A percentile compares a stretch with the other conserved stretches of the same genome.
Conservation (phyloP, 345 rosid species). For the Populus euphratica region DNA sequence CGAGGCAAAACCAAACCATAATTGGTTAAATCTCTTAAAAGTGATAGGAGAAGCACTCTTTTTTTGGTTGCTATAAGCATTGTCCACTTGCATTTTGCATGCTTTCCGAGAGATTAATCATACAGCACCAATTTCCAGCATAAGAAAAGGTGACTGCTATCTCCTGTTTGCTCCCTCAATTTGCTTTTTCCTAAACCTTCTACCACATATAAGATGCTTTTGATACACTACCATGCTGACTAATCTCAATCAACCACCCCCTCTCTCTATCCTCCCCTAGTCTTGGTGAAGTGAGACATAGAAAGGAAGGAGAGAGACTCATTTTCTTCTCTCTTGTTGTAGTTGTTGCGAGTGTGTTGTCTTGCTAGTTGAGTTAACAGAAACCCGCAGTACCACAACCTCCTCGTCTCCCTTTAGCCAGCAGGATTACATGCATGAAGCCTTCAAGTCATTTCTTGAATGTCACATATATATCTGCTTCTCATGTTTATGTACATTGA, state of each 20-base stretch:
- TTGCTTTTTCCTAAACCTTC: conserved; percentile 8
- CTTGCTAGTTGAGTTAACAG: conserved; percentile 4
- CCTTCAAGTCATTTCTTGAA: conserved; percentile 13
- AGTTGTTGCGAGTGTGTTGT: not conserved
- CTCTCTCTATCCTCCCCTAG: conserved; percentile 4
- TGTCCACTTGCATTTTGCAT: conserved; percentile 27
- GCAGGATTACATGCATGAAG: conserved; percentile 26
- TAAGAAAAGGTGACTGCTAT: not conserved
- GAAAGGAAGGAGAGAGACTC: not conserved
- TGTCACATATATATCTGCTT: not conserved
- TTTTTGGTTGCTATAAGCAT: not conserved
- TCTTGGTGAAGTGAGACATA: conserved; percentile 8
- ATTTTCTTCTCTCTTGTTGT: not conserved
- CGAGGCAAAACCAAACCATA: too few species aligned
- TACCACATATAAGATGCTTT: conserved; percentile 26
- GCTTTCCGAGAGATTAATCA: conserved; percentile 33
- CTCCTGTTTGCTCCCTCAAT: not conserved
- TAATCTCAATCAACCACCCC: conserved; percentile 32
- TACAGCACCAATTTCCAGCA: conserved; percentile 29
- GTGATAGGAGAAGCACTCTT: not conserved
- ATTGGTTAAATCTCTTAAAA: not conserved
- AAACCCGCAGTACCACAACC: not conserved
- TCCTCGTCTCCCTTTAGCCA: not conserved
- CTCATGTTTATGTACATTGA: conserved; percentile 8
- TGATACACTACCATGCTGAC: conserved; percentile 48